phyloP scores from a whole-genome alignment of 805 yeast species.

The Myxozyma geophila region DNA sequence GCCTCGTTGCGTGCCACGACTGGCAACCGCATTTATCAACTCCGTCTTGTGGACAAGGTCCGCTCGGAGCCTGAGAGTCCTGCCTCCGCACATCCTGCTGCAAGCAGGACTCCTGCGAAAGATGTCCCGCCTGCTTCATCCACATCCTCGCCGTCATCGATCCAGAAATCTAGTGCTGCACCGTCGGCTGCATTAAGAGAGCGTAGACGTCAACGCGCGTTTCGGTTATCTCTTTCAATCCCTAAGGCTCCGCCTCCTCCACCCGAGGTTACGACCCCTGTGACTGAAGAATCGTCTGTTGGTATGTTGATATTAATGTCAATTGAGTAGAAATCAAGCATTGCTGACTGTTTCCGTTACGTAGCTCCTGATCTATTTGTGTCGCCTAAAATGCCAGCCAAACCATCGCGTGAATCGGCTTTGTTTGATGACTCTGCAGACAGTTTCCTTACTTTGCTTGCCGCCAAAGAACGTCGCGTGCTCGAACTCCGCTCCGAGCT shows the following conservation, averaged over 20 bases:
- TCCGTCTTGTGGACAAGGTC: conserved; percentile 32
- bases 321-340: neutral
- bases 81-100: neutral
- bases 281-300: conserved; percentile 29
- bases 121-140: conserved; percentile 4
- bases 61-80: conserved; percentile 10
- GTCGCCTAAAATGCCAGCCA: conserved; percentile 29
- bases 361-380: conserved; percentile 30
- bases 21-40: conserved; percentile 30
- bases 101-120: neutral
- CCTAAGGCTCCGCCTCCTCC: conserved; percentile 27
- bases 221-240: conserved; percentile 24
- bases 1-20: conserved; percentile 29
- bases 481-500: conserved; percentile 46
- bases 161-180: neutral
- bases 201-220: conserved; percentile 27
- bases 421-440: conserved; percentile 22
- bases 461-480: conserved; percentile 48
- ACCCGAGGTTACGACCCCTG: conserved; percentile 19
- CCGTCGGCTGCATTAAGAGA: conserved; percentile 15
- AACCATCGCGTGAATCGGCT: conserved; percentile 14
- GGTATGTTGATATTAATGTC: conserved; percentile 11
- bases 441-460: conserved; percentile 44
- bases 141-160: conserved; percentile 10
- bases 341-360: neutral